Evolutionary conservation across 441 rosid genomes (phyloP).

Genomic region (Capsella rubella): DNA sequence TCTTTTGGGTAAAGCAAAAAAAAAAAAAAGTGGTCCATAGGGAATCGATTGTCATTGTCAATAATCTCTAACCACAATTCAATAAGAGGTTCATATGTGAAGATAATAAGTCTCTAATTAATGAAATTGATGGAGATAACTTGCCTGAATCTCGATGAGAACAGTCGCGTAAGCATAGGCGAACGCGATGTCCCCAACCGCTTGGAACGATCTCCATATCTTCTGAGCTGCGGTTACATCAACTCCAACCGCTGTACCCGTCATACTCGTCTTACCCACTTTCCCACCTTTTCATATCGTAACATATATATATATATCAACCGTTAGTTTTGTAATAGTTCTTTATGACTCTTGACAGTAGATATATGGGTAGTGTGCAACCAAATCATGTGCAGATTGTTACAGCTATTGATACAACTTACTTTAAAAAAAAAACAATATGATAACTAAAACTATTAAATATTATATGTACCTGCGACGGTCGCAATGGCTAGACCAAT

Average conservation of each 20-base stretch:
- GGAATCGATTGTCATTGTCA: constrained; percentile 38
- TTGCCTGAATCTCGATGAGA: constrained; percentile 90
- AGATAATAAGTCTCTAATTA: background rate
- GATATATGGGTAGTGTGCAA: background rate
- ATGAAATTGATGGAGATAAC: constrained; percentile 21
- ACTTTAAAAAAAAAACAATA: background rate
- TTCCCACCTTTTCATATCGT: constrained; percentile 46
- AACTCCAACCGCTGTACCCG: constrained; percentile 70
- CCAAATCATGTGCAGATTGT: background rate
- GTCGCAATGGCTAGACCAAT: constrained; percentile 61
- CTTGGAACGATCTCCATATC: constrained; percentile 84
- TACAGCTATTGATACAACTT: background rate
- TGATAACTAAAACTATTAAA: background rate
- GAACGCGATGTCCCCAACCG: constrained; percentile 84
- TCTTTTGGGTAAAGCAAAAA: constrained; percentile 27
- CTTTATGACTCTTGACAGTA: background rate
- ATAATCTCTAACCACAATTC: constrained; percentile 37
- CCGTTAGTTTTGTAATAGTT: constrained; percentile 14
- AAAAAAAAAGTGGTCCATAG: constrained; percentile 36
- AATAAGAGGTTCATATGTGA: constrained; percentile 37
- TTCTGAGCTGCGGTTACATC: constrained; percentile 74
- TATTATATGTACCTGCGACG: constrained; percentile 50
- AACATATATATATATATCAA: background rate
- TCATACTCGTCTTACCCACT: constrained; percentile 57
- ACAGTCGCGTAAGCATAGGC: constrained; percentile 82